These are phyloP conservation scores for Populus trichocarpa DNA, from an alignment of 441 rosid species.

Conservation along the genomic window DNA sequence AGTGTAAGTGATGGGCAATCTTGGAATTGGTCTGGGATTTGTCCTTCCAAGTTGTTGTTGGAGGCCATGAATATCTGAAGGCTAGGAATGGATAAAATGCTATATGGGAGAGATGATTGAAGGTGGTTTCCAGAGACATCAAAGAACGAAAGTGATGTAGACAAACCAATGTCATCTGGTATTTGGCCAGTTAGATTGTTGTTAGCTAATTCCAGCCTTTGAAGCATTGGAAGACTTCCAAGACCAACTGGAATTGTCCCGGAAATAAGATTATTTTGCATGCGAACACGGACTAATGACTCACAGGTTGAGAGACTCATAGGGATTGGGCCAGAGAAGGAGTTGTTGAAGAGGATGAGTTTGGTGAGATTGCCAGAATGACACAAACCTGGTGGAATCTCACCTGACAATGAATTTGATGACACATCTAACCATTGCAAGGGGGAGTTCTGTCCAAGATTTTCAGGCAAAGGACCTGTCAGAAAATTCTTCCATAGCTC, in stretches of 20 bases:
- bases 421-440: slow-evolving; percentile 82
- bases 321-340: slow-evolving; percentile 72
- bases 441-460: slow-evolving; percentile 71
- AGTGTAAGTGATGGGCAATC: slow-evolving; percentile 78
- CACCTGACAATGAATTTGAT: slow-evolving; percentile 70
- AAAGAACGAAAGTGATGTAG: slow-evolving; percentile 76
- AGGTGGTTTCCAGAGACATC: slow-evolving; percentile 73
- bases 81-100: slow-evolving; percentile 59
- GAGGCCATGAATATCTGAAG: slow-evolving; percentile 77
- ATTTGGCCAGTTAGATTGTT: slow-evolving; percentile 76
- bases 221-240: slow-evolving; percentile 64
- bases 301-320: slow-evolving; percentile 44
- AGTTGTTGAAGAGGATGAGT: slow-evolving; percentile 86
- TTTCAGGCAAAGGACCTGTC: slow-evolving; percentile 59
- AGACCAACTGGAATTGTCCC: slow-evolving; percentile 64
- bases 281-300: slow-evolving; percentile 70
- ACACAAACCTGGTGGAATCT: slow-evolving; percentile 67
- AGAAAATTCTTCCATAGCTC: slow-evolving; percentile 91
- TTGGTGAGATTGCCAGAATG: slow-evolving; percentile 70
- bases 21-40: slow-evolving; percentile 81
- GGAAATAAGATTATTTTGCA: slow-evolving; percentile 66
- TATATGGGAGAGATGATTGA: slow-evolving; percentile 60
- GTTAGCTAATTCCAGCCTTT: slow-evolving; percentile 78
- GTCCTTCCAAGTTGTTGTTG: slow-evolving; percentile 62
- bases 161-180: slow-evolving; percentile 60